These are phyloP conservation scores for Russula emetica DNA, from an alignment of 768 basidiomycete species.

Conservation along the genomic window DNA sequence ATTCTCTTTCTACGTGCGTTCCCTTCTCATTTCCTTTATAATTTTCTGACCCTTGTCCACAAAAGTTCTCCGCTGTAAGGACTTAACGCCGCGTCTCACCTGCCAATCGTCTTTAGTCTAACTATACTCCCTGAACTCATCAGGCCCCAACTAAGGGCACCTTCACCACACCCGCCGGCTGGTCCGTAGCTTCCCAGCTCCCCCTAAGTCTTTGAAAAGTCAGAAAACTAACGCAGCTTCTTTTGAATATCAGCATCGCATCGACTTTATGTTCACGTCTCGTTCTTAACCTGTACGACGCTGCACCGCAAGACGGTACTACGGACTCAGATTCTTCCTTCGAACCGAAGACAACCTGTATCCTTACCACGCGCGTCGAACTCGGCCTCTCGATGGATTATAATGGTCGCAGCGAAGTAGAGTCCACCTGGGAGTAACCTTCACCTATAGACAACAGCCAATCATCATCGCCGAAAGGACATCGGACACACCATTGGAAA, in stretches of 20 bases:
- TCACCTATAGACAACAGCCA: not conserved
- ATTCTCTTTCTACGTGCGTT: conserved; percentile 38
- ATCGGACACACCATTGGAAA: not conserved
- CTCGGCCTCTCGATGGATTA: not conserved
- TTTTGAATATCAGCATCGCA: conserved; percentile 38
- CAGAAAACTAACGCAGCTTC: not conserved
- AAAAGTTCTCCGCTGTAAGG: conserved; percentile 30
- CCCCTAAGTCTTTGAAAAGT: not conserved
- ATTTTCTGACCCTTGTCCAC: not conserved
- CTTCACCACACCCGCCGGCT: conserved; percentile 48
- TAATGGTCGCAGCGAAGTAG: not conserved
- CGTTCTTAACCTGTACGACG: conserved; percentile 51
- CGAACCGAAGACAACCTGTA: conserved; percentile 23
- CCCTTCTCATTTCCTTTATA: not conserved
- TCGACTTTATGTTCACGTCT: conserved; percentile 52
- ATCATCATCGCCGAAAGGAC: not conserved
- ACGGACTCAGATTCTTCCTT: not conserved
- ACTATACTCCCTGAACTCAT: conserved; percentile 32
- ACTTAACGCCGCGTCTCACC: not conserved
- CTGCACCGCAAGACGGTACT: conserved; percentile 27
- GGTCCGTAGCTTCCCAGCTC: conserved; percentile 33
- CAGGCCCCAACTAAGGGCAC: conserved; percentile 46
- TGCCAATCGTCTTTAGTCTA: conserved; percentile 28
- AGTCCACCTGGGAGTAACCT: too few relatives aligned
- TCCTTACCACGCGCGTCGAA: conserved; percentile 29